Conservation (phyloP, 257 asterid species). For the Misopates orontium region DNA sequence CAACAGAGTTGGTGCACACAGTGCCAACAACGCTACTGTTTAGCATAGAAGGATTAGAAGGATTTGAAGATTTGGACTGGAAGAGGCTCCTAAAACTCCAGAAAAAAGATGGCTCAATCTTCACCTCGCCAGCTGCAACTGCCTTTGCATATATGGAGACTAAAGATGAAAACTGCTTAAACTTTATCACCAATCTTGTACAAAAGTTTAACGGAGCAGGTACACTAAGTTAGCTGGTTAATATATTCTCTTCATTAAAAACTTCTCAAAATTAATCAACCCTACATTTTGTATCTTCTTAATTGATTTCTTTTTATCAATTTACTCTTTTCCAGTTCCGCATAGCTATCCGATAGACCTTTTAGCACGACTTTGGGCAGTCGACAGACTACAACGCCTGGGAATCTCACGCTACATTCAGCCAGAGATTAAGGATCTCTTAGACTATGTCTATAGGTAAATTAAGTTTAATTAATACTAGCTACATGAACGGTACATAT, state of each 20-base stretch:
- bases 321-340: constrained; percentile 35
- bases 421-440: constrained; percentile 36
- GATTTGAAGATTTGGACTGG: constrained; percentile 48
- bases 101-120: constrained; percentile 49
- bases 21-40: constrained; percentile 42
- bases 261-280: not conserved
- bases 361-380: constrained; percentile 55
- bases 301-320: not conserved
- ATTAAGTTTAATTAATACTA: not conserved
- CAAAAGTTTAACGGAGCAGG: constrained; percentile 54
- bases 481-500: not conserved
- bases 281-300: not conserved
- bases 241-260: not conserved
- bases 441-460: constrained; percentile 43
- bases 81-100: constrained; percentile 47
- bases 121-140: constrained; percentile 57
- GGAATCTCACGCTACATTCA: constrained; percentile 50
- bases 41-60: constrained; percentile 64
- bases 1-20: constrained; percentile 42
- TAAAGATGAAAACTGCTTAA: constrained; percentile 37
- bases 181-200: constrained; percentile 30
- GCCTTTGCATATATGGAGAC: constrained; percentile 61
- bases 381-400: constrained; percentile 57
- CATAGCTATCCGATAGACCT: constrained; percentile 48
- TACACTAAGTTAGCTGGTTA: not conserved